Conservation (phyloP, 352 stramenopile genomes). For the Pythium angustatum region DNA sequence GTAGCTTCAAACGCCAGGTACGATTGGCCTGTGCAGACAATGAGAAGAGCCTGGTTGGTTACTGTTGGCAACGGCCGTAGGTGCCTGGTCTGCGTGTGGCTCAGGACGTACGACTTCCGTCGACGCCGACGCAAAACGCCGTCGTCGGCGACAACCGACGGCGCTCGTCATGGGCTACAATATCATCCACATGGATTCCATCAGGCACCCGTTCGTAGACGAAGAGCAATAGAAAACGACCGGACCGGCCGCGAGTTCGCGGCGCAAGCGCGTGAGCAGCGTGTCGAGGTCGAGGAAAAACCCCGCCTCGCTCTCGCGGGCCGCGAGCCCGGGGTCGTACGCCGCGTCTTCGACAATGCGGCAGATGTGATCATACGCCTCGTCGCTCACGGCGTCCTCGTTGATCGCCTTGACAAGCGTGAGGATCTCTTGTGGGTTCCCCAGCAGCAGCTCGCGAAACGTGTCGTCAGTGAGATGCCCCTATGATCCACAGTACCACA, state of each 20-base stretch:
- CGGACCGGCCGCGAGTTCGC: constrained; percentile 36
- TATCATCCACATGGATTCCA: neutral
- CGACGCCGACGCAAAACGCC: constrained; percentile 54
- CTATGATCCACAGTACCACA: neutral
- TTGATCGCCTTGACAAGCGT: constrained; percentile 27
- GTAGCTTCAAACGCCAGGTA: constrained; percentile 61
- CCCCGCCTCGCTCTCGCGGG: constrained; percentile 59
- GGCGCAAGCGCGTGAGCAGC: constrained; percentile 36
- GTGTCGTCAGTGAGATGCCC: constrained; percentile 38
- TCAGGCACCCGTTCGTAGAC: neutral
- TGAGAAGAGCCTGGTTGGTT: too few species aligned
- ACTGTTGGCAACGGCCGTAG: too few species aligned
- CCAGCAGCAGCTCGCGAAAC: constrained; percentile 48
- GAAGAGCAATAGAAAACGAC: neutral
- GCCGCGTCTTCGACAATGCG: constrained; percentile 48
- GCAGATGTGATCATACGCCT: constrained; percentile 47
- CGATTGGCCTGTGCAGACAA: constrained; percentile 60
- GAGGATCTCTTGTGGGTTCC: constrained; percentile 44
- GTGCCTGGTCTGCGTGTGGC: too few species aligned
- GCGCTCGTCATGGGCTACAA: constrained; percentile 42
- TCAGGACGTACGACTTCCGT: constrained; percentile 73
- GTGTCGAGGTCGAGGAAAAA: constrained; percentile 65
- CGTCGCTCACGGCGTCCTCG: constrained; percentile 35
- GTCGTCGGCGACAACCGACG: constrained; percentile 45
- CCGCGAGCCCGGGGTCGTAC: constrained; percentile 54